phyloP scores from a whole-genome alignment of 352 stramenopile species.

The Pythium rishiriense region DNA sequence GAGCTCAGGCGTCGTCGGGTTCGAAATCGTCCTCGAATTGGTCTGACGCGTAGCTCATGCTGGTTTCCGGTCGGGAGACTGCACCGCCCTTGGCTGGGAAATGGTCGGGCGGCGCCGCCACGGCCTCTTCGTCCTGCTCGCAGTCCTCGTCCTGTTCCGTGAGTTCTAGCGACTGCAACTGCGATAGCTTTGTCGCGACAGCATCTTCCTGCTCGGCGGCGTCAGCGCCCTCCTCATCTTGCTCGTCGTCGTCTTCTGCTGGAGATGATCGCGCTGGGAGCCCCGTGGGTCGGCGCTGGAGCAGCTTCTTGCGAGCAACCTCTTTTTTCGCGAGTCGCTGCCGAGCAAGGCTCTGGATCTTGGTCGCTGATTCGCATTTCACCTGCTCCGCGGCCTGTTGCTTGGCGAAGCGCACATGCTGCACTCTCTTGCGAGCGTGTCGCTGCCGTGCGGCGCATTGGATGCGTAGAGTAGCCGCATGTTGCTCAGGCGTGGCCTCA shows the following conservation, averaged over 20 bases:
- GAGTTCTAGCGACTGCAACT: constrained; percentile 2
- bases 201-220: neutral
- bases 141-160: constrained; percentile 1
- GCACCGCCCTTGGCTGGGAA: neutral
- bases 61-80: constrained; percentile 40
- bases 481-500: constrained; percentile 13
- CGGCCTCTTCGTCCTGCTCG: neutral
- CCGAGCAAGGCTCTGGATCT: constrained; percentile 41
- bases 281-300: constrained; percentile 34
- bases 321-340: constrained; percentile 47
- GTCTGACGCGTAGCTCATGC: constrained; percentile 61
- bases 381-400: constrained; percentile 5
- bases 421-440: constrained; percentile 32
- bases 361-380: constrained; percentile 23
- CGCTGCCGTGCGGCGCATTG: constrained; percentile 50
- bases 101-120: neutral
- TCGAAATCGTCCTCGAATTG: constrained; percentile 65
- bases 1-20: constrained; percentile 16
- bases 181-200: neutral
- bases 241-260: constrained; percentile 9
- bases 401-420: constrained; percentile 31
- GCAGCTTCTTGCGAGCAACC: constrained; percentile 32
- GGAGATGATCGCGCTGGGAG: neutral
- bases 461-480: constrained; percentile 41
- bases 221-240: neutral